Conservation (phyloP, 1,284 basidiomycete genomes). For the Ceratobasidium sp. region DNA sequence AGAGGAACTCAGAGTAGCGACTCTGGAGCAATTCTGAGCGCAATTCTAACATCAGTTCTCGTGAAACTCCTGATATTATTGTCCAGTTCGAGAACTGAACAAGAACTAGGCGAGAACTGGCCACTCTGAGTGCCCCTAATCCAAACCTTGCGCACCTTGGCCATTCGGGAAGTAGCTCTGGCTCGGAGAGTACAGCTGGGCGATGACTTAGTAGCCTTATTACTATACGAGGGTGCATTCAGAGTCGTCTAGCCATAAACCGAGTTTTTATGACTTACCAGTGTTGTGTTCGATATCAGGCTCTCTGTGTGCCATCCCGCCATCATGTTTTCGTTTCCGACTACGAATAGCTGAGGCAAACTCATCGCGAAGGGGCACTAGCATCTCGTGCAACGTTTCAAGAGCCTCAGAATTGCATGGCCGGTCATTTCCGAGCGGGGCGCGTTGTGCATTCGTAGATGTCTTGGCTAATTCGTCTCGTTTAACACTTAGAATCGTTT, state of each 20-base stretch:
- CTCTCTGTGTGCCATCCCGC: constrained; percentile 30
- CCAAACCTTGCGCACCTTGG: neutral
- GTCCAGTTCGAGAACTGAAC: too few species aligned
- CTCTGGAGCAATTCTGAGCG: too few species aligned
- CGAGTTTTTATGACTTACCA: neutral
- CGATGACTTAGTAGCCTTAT: constrained; percentile 15
- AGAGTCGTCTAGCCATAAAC: neutral
- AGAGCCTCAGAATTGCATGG: neutral
- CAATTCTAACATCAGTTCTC: too few species aligned
- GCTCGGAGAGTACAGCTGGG: neutral
- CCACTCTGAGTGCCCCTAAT: too few species aligned
- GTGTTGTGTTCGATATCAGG: neutral
- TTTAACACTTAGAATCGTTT: neutral
- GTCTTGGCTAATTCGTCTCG: neutral
- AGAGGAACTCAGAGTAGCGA: too few species aligned
- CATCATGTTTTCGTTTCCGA: constrained; percentile 4
- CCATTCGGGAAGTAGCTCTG: constrained; percentile 1
- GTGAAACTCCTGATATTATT: too few species aligned
- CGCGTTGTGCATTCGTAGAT: neutral
- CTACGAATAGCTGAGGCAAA: neutral
- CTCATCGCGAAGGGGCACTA: neutral
- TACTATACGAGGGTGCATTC: neutral
- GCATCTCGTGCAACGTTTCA: neutral
- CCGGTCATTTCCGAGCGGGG: neutral
- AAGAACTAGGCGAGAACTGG: too few species aligned